phyloP scores from a whole-genome alignment of 2,329 filamentous ascomycete species.

The Fusarium tanahbumbuense region DNA sequence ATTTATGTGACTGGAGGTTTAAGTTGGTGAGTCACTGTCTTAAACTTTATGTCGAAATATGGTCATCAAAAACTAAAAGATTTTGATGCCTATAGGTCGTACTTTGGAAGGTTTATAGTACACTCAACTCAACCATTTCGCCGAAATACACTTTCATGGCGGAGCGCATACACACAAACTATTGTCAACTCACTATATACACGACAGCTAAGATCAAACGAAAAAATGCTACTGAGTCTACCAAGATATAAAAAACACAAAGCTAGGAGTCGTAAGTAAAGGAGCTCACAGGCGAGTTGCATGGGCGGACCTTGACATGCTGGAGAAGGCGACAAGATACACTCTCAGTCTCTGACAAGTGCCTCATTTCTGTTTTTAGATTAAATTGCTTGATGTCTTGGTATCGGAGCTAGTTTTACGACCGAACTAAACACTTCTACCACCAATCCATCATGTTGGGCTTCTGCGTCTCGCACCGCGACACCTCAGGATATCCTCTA shows the following conservation, averaged over 20 bases:
- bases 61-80: neutral
- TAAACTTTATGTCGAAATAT: neutral
- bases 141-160: neutral
- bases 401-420: neutral
- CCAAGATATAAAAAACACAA: neutral
- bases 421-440: neutral
- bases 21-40: neutral
- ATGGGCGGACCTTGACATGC: neutral
- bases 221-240: neutral
- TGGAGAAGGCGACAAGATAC: neutral
- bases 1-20: neutral
- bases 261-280: neutral
- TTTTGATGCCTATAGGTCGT: neutral
- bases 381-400: accelerated
- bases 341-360: neutral
- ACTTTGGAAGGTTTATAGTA: neutral
- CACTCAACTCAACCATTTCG: neutral
- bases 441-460: neutral
- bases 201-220: too few species aligned
- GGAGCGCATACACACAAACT: neutral
- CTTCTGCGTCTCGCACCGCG: neutral
- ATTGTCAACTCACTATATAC: too few species aligned
- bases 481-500: neutral
- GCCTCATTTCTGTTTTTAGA: neutral
- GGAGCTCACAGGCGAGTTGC: neutral